Conservation (phyloP, 148 eudicot genomes). For the Dianthus caryophyllus region DNA sequence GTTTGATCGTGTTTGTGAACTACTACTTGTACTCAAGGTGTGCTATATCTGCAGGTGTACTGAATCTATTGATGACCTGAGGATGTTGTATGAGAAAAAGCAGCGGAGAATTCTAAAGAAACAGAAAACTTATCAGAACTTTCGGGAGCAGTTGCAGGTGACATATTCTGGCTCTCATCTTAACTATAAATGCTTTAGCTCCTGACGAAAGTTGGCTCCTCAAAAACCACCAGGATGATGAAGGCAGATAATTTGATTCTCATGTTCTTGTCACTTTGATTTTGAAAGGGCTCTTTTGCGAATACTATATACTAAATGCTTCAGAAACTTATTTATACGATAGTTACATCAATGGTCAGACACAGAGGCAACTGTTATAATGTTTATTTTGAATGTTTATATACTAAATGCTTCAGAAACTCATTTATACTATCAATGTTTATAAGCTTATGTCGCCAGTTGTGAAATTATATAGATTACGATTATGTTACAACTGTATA, state of each 20-base stretch:
- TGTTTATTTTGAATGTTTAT: neutral
- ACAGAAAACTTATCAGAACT: constrained; percentile 61
- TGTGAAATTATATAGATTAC: neutral
- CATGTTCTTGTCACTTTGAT: neutral
- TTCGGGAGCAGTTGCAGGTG: constrained; percentile 70
- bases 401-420: neutral
- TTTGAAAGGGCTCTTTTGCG: neutral
- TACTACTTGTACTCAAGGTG: constrained; percentile 7
- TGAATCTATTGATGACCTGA: constrained; percentile 81
- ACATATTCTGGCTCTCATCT: constrained; percentile 16
- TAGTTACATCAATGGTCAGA: neutral
- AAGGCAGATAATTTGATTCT: neutral
- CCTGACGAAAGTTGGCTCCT: neutral
- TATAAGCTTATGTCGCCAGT: neutral
- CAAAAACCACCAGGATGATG: neutral
- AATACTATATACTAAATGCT: neutral
- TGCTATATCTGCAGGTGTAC: constrained; percentile 47
- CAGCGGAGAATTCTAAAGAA: constrained; percentile 66
- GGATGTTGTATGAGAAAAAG: constrained; percentile 64
- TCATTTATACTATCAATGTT: neutral
- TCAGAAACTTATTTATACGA: neutral
- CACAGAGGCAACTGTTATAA: neutral
- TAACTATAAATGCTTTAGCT: neutral
- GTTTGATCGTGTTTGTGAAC: constrained; percentile 11
- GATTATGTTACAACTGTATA: neutral